A percentile compares a stretch with the other conserved stretches of the same genome.
phyloP scores from a whole-genome alignment of 2,329 filamentous ascomycete genomes.

The Domatiomyces globalis region DNA sequence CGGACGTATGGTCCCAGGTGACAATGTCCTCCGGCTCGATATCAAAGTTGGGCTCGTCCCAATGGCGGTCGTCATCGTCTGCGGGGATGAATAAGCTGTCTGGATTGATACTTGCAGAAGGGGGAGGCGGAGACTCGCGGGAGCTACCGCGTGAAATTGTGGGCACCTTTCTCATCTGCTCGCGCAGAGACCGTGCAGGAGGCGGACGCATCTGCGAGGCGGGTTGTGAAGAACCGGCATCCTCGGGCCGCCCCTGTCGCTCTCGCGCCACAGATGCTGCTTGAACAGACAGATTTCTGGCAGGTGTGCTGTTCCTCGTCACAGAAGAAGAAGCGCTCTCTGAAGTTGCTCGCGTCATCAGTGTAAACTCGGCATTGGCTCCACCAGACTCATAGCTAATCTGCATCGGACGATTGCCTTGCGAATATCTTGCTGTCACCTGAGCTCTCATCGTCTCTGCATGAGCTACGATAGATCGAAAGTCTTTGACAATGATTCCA shows the following conservation, averaged over 20 bases:
- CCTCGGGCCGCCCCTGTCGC: not conserved
- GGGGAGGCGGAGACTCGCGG: conserved; percentile 19
- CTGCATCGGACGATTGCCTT: conserved; percentile 45
- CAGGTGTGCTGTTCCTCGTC: conserved; percentile 16
- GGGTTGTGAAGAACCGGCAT: not conserved
- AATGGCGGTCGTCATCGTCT: conserved; percentile 40
- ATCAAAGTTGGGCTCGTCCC: conserved; percentile 45
- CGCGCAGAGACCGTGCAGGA: conserved; percentile 1
- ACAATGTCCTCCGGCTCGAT: conserved; percentile 33
- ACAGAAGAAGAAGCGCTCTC: conserved; percentile 27
- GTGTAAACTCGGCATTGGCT: conserved; percentile 44
- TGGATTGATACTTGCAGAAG: conserved; percentile 34
- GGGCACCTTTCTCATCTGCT: conserved; percentile 3
- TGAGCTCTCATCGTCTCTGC: conserved; percentile 43
- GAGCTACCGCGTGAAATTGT: conserved; percentile 11
- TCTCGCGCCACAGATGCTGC: conserved; percentile 22
- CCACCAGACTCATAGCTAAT: conserved; percentile 45
- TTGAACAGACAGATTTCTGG: conserved; percentile 27
- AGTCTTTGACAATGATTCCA: conserved; percentile 51
- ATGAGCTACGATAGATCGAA: conserved; percentile 49
- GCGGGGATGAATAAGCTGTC: conserved; percentile 48
- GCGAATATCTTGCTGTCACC: conserved; percentile 45
- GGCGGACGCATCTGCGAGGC: conserved; percentile 18
- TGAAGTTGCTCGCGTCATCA: conserved; percentile 50
- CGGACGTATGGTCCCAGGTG: conserved; percentile 35